These are phyloP conservation scores for Naganishia cerealis DNA, from an alignment of 1,284 basidiomycete genomes.

Conservation along the genomic window DNA sequence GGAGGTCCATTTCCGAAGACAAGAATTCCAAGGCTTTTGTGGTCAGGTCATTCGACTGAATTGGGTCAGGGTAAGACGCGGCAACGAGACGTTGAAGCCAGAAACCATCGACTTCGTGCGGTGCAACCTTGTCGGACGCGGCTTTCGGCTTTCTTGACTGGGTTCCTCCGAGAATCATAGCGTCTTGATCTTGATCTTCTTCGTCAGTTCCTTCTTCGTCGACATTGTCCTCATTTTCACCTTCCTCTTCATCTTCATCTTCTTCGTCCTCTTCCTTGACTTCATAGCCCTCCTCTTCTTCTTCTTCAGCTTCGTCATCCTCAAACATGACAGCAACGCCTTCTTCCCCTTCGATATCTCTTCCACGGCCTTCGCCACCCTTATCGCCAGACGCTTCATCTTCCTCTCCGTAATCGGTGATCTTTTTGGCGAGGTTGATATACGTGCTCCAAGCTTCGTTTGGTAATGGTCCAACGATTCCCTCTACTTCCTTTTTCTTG, in stretches of 20 bases:
- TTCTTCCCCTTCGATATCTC: slow-evolving; percentile 64
- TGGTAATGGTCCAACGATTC: slow-evolving; percentile 68
- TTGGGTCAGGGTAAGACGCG: slow-evolving; percentile 86
- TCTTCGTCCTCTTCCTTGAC: slow-evolving; percentile 60
- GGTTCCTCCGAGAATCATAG: slow-evolving; percentile 66
- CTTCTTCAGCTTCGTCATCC: slow-evolving; percentile 88
- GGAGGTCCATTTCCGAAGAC: slow-evolving; percentile 80
- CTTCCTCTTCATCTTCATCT: slow-evolving; percentile 71
- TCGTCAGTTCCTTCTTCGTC: slow-evolving; percentile 54
- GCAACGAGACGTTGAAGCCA: slow-evolving; percentile 96
- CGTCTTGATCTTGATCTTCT: slow-evolving; percentile 56
- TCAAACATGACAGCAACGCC: slow-evolving; percentile 96
- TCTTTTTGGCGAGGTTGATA: slow-evolving; percentile 85
- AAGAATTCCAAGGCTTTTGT: slow-evolving; percentile 81
- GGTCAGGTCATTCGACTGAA: slow-evolving; percentile 91
- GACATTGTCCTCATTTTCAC: slow-evolving; percentile 65
- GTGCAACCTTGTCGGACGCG: slow-evolving; percentile 71
- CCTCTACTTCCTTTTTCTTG: slow-evolving; percentile 92
- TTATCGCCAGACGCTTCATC: slow-evolving; percentile 82
- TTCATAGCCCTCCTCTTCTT: slow-evolving; percentile 67
- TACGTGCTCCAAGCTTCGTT: slow-evolving; percentile 83
- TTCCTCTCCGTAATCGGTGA: slow-evolving; percentile 90
- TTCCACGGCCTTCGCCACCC: slow-evolving; percentile 49
- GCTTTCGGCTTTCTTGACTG: slow-evolving; percentile 44
- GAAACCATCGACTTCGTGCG: slow-evolving; percentile 91